phyloP scores from a whole-genome alignment of 148 eudicot species.

The Rhododendron molle region DNA sequence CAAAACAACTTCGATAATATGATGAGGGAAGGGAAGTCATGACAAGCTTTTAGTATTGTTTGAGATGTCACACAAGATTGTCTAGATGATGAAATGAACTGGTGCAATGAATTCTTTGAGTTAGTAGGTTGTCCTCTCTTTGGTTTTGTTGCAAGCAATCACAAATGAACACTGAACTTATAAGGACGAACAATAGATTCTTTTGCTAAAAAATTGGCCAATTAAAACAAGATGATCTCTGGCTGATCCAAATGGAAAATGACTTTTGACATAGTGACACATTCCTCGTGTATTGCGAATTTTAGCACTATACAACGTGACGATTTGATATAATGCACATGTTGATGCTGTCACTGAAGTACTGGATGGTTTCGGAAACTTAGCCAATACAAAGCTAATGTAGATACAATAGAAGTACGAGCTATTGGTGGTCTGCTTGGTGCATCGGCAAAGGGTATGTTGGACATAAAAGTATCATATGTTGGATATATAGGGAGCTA shows the following conservation, averaged over 20 bases:
- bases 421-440: neutral
- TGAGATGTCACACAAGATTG: neutral
- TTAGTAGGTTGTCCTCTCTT: neutral
- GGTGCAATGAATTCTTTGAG: neutral
- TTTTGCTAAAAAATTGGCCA: neutral
- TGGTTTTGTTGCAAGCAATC: neutral
- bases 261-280: neutral
- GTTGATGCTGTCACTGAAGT: neutral
- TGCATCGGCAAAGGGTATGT: neutral
- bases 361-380: neutral
- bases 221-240: neutral
- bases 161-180: neutral
- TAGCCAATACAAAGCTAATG: neutral
- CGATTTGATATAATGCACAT: neutral
- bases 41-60: neutral
- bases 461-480: neutral
- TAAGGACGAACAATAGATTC: neutral
- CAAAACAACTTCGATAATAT: neutral
- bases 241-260: neutral
- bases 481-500: neutral
- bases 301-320: neutral
- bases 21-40: neutral
- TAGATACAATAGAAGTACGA: neutral
- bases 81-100: neutral
- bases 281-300: neutral